These are phyloP conservation scores for Magnusiomyces tetraspermus DNA, from an alignment of 1,139 yeast genomes.

Conservation along the genomic window DNA sequence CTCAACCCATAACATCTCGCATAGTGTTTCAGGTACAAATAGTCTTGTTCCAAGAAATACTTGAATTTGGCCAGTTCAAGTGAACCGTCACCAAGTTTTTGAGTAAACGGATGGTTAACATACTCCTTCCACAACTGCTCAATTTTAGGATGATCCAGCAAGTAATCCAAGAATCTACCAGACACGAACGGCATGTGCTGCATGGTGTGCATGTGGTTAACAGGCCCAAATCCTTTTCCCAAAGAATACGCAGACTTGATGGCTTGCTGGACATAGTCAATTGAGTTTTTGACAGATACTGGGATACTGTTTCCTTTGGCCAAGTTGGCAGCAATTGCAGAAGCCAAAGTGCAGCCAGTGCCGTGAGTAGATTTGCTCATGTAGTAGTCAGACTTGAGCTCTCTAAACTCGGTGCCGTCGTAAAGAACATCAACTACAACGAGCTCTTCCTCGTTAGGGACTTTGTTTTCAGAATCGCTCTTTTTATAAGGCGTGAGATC, in stretches of 20 bases:
- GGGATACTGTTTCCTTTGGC: slow-evolving; percentile 38
- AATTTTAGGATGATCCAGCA: slow-evolving; percentile 50
- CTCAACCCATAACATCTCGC: slow-evolving; percentile 61
- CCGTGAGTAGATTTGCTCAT: slow-evolving; percentile 64
- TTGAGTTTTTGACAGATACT: slow-evolving; percentile 46
- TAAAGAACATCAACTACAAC: slow-evolving; percentile 53
- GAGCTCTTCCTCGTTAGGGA: neutral
- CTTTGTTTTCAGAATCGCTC: slow-evolving; percentile 15
- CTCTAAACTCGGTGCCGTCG: slow-evolving; percentile 37
- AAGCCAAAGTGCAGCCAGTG: slow-evolving; percentile 82
- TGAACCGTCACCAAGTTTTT: slow-evolving; percentile 42
- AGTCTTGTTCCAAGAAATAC: slow-evolving; percentile 62
- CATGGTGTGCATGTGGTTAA: slow-evolving; percentile 44
- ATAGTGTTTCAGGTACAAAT: slow-evolving; percentile 57
- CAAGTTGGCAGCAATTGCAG: slow-evolving; percentile 68
- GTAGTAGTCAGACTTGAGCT: slow-evolving; percentile 44
- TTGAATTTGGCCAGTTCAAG: slow-evolving; percentile 45
- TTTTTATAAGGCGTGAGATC: slow-evolving; percentile 16
- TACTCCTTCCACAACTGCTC: slow-evolving; percentile 49
- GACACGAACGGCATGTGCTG: slow-evolving; percentile 33
- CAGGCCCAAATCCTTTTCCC: slow-evolving; percentile 65
- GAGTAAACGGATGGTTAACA: slow-evolving; percentile 53
- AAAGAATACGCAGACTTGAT: slow-evolving; percentile 37
- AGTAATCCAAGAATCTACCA: slow-evolving; percentile 41
- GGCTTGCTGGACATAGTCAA: slow-evolving; percentile 60